These are phyloP conservation scores for Rehmannia glutinosa DNA, from an alignment of 257 asterid genomes.

Conservation along the genomic window DNA sequence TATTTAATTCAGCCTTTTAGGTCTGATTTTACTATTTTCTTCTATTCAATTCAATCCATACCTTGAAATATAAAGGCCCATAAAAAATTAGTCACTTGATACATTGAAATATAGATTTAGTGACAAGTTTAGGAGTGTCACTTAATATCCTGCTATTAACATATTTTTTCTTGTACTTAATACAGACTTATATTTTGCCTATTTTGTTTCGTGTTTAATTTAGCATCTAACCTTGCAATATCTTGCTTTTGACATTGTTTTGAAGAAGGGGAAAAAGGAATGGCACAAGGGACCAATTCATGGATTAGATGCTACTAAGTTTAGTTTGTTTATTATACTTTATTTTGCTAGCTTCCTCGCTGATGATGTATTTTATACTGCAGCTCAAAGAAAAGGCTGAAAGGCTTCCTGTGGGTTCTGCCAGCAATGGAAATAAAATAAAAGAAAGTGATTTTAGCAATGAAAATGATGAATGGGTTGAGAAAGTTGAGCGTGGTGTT, in stretches of 20 bases:
- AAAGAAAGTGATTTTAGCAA: constrained; percentile 67
- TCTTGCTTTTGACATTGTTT: background rate
- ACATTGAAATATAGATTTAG: too few species aligned
- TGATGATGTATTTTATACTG: constrained; percentile 21
- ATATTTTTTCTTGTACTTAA: too few species aligned
- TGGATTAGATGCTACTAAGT: background rate
- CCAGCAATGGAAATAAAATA: constrained; percentile 64
- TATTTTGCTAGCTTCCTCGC: constrained; percentile 11
- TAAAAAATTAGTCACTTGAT: too few species aligned
- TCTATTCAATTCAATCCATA: too few species aligned
- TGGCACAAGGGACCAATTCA: background rate
- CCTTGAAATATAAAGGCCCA: too few species aligned
- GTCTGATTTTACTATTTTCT: too few species aligned
- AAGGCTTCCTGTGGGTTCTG: constrained; percentile 86
- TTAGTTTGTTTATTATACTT: constrained; percentile 6
- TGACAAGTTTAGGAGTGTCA: too few species aligned
- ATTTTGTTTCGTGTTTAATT: too few species aligned
- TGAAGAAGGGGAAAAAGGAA: background rate
- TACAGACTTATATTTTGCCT: too few species aligned
- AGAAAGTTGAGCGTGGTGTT: constrained; percentile 96
- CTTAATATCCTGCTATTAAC: too few species aligned
- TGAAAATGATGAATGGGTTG: constrained; percentile 95
- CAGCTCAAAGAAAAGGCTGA: constrained; percentile 99
- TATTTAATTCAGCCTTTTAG: too few species aligned
- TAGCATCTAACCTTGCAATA: too few species aligned